Evolutionary conservation across 176 grass and related monocot genomes (phyloP).

Genomic region (Cenchrus fungigraminus): DNA sequence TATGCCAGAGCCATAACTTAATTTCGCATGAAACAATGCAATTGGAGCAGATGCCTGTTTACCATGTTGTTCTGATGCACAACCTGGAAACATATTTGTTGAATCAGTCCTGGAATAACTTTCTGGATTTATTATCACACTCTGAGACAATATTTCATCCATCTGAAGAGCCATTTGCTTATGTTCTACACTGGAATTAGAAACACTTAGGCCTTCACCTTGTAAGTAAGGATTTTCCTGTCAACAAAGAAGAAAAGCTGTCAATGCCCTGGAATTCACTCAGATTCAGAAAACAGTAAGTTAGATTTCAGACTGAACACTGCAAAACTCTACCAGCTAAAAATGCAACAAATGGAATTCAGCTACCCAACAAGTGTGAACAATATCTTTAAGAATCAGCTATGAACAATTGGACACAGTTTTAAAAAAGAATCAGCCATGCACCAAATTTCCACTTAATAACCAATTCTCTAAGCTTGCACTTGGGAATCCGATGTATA

Average conservation of each 20-base stretch:
- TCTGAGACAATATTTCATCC: slow-evolving; percentile 29
- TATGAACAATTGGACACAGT: not conserved
- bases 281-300: slow-evolving; percentile 28
- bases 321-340: slow-evolving; percentile 14
- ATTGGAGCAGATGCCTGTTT: slow-evolving; percentile 31
- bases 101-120: slow-evolving; percentile 16
- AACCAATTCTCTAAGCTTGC: not conserved
- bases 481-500: slow-evolving; percentile 16
- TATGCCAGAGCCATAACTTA: slow-evolving; percentile 37
- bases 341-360: slow-evolving; percentile 24
- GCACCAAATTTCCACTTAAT: slow-evolving; percentile 31
- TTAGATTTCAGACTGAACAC: slow-evolving; percentile 14
- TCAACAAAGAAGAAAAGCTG: slow-evolving; percentile 35
- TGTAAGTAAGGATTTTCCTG: slow-evolving; percentile 50
- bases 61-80: slow-evolving; percentile 36
- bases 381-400: slow-evolving; percentile 13
- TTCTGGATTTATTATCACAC: slow-evolving; percentile 41
- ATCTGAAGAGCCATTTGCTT: slow-evolving; percentile 29
- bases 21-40: slow-evolving; percentile 29
- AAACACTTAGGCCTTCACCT: slow-evolving; percentile 21
- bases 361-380: slow-evolving; percentile 15
- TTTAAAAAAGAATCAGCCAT: not conserved
- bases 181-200: slow-evolving; percentile 9
- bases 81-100: slow-evolving; percentile 17
- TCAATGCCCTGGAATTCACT: slow-evolving; percentile 22